Conservation (phyloP, 169 alveolate genomes). For the Plasmodium gaboni region DNA sequence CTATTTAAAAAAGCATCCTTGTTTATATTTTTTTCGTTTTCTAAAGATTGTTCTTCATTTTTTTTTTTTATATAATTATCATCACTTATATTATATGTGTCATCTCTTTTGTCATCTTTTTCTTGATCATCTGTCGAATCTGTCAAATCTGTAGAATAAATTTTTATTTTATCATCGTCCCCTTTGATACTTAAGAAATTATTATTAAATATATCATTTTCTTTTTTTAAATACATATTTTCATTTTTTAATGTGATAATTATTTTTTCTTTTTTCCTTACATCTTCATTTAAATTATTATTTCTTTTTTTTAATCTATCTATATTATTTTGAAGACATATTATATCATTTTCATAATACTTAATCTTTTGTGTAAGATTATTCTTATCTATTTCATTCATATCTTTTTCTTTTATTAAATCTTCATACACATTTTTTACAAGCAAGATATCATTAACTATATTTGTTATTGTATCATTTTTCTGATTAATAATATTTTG, state of each 20-base stretch:
- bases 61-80: too few relatives aligned
- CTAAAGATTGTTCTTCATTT: not conserved
- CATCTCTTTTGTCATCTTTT: not conserved
- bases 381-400: slow-evolving; percentile 30
- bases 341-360: slow-evolving; percentile 21
- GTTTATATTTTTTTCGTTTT: not conserved
- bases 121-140: slow-evolving; percentile 47
- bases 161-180: not conserved
- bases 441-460: slow-evolving; percentile 56
- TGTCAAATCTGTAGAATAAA: slow-evolving; percentile 16
- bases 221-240: slow-evolving; percentile 52
- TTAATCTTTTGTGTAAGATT: slow-evolving; percentile 23
- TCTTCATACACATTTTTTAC: slow-evolving; percentile 68
- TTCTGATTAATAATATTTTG: slow-evolving; percentile 23
- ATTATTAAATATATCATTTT: slow-evolving; percentile 45
- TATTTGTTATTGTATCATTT: slow-evolving; percentile 42
- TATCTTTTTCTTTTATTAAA: slow-evolving; percentile 47
- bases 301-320: slow-evolving; percentile 30
- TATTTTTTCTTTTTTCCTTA: slow-evolving; percentile 33
- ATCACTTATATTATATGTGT: not conserved
- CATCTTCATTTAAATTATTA: slow-evolving; percentile 25
- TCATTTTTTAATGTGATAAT: slow-evolving; percentile 34
- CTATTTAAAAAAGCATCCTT: not conserved
- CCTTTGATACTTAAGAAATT: slow-evolving; percentile 34
- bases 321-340: slow-evolving; percentile 26